These are phyloP conservation scores for Aphanoascus verrucosus DNA, from an alignment of 2,329 filamentous ascomycete species.

Conservation along the genomic window DNA sequence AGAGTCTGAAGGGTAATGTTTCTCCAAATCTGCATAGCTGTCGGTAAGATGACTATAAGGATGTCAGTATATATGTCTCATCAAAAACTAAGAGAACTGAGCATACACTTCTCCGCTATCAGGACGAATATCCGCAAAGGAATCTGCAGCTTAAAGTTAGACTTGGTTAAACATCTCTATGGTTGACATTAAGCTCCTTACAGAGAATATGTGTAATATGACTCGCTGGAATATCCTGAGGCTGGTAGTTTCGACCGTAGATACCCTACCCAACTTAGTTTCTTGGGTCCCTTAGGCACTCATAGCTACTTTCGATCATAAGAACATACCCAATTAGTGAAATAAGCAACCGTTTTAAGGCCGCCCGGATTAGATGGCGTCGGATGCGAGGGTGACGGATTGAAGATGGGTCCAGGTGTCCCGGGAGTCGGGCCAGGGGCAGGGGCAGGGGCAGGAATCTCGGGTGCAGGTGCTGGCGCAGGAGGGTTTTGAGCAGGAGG, in stretches of 20 bases:
- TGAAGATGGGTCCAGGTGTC: background rate
- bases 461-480: background rate
- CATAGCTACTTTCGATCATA: background rate
- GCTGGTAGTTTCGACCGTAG: slow-evolving; percentile 72
- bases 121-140: slow-evolving; percentile 75
- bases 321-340: slow-evolving; percentile 36
- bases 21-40: slow-evolving; percentile 56
- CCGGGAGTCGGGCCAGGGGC: background rate
- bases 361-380: slow-evolving; percentile 7
- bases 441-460: background rate
- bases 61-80: slow-evolving; percentile 1
- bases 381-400: background rate
- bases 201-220: slow-evolving; percentile 79
- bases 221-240: slow-evolving; percentile 68
- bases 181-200: slow-evolving; percentile 5
- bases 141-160: slow-evolving; percentile 34
- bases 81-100: background rate
- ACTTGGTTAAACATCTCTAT: background rate
- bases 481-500: background rate
- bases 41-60: slow-evolving; percentile 47
- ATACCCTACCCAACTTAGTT: slow-evolving; percentile 49
- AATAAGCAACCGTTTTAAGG: slow-evolving; percentile 32
- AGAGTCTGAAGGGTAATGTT: slow-evolving; percentile 58
- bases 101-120: slow-evolving; percentile 66
- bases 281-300: background rate